These are phyloP conservation scores for Euphorbia corollata DNA, from an alignment of 441 rosid species.

Conservation along the genomic window DNA sequence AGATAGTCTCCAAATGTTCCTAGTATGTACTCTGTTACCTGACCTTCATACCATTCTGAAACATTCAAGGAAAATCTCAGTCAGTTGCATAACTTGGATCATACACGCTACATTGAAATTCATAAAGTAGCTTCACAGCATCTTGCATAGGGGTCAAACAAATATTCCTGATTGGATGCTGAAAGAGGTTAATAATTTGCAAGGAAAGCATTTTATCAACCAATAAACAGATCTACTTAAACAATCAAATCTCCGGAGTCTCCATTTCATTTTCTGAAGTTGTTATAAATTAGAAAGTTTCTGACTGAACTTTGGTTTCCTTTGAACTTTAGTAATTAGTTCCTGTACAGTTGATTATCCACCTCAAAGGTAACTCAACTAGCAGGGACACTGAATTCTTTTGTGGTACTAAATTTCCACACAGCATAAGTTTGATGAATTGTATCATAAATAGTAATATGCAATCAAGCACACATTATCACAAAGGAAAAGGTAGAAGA, in stretches of 20 bases:
- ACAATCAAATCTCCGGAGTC: no score
- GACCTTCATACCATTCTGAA: slow-evolving; percentile 94
- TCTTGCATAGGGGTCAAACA: not conserved
- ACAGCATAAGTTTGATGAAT: not conserved
- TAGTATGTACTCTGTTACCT: slow-evolving; percentile 86
- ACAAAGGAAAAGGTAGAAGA: not conserved
- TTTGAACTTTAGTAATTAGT: not conserved
- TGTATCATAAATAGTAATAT: not conserved
- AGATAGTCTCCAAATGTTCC: slow-evolving; percentile 95
- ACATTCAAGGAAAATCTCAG: slow-evolving; percentile 24
- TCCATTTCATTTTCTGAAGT: not conserved
- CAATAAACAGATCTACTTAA: not conserved
- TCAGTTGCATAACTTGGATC: slow-evolving; percentile 17
- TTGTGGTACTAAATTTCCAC: not conserved
- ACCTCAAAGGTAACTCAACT: slow-evolving; percentile 2
- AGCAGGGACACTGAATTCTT: not conserved
- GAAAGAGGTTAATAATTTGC: not conserved
- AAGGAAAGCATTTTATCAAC: not conserved
- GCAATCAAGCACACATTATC: not conserved
- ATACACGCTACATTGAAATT: no score
- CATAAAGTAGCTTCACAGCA: not conserved
- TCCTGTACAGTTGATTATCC: not conserved
- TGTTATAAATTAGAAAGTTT: not conserved
- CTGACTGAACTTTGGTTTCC: not conserved
- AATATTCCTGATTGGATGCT: not conserved